Evolutionary conservation across 805 yeast species (phyloP), one percentile per base, ranked within the genome.

Genomic region (Ogataea neopini): DNA sequence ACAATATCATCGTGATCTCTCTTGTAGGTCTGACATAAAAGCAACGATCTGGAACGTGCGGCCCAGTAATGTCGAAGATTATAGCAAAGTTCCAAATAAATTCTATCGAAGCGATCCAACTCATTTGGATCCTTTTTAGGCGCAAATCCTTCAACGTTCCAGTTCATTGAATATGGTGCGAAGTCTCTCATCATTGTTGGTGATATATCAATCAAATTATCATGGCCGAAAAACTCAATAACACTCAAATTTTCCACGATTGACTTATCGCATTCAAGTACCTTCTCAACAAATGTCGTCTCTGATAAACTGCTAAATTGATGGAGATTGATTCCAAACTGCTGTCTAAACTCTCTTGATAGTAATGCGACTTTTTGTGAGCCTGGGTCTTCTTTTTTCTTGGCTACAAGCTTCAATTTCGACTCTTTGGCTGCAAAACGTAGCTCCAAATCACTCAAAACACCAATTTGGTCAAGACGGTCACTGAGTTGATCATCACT

Each of bases 241-340:
- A 86, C 80, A 38, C 83, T 81, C 4, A 70, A 60, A 50, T 81
- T 84, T 3, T 68, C 68, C 8, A 80, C 58, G 5, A 86, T 69
- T 8, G 74, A 75, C 23, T 68, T 65, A 49, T 84, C 88, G 69
- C 95, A 86, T 28, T 69, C 60, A 48, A 86, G 70, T 2, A 86
- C 79, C 58, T 76, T 77, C 3, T 53, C 44, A 2, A 84, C 72
- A 48, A 86, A 70, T 35, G 80, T 82, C 20, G 73, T 79, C 36
- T 78, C 89, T 3, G 76, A 59, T 28, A 76, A 59, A 25, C 66
- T 65, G 15, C 81, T 76, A 62, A 79, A 86, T 59, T 78, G 72
- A 58, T 86, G 91, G 46, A 86, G 70, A 59, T 86, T 86, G 57
- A 86, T 86, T 34, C 89, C 89, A 66, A 86, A 85, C 59, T 86